Evolutionary conservation across 2,329 filamentous ascomycete species (phyloP).

Genomic region (Fusarium succisae): DNA sequence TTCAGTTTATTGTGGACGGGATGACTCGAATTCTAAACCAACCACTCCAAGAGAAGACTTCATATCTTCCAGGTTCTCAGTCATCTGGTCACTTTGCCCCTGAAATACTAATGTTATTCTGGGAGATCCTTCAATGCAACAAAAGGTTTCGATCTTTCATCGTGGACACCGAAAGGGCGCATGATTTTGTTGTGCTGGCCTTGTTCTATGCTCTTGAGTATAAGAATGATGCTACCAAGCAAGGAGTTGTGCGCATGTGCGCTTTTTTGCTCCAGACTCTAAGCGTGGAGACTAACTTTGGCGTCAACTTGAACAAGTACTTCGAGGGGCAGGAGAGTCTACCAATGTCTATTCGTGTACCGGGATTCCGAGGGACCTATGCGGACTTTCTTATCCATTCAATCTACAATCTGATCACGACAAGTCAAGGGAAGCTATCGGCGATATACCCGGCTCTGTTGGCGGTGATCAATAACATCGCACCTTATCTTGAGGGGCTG

Average conservation of each 20-base stretch:
- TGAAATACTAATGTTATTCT: slow-evolving; percentile 96
- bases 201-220: slow-evolving; percentile 94
- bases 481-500: slow-evolving; percentile 82
- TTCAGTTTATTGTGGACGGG: slow-evolving; percentile 95
- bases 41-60: slow-evolving; percentile 86
- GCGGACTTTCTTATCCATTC: slow-evolving; percentile 96
- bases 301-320: slow-evolving; percentile 84
- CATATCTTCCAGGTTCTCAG: slow-evolving; percentile 88
- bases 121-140: slow-evolving; percentile 97
- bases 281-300: slow-evolving; percentile 92
- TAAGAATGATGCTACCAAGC: slow-evolving; percentile 84
- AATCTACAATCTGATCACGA: slow-evolving; percentile 90
- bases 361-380: slow-evolving; percentile 88
- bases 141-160: slow-evolving; percentile 97
- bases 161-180: slow-evolving; percentile 90
- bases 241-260: slow-evolving; percentile 95
- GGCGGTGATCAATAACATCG: slow-evolving; percentile 92
- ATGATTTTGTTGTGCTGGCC: slow-evolving; percentile 91
- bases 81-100: slow-evolving; percentile 86
- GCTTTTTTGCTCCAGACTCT: slow-evolving; percentile 96
- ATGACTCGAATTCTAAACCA: slow-evolving; percentile 94
- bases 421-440: slow-evolving; percentile 87
- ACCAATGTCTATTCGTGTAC: slow-evolving; percentile 81
- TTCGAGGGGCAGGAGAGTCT: slow-evolving; percentile 92
- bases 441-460: slow-evolving; percentile 92